Conservation (phyloP, 2,329 filamentous ascomycete species). For the Cryphonectria japonica region DNA sequence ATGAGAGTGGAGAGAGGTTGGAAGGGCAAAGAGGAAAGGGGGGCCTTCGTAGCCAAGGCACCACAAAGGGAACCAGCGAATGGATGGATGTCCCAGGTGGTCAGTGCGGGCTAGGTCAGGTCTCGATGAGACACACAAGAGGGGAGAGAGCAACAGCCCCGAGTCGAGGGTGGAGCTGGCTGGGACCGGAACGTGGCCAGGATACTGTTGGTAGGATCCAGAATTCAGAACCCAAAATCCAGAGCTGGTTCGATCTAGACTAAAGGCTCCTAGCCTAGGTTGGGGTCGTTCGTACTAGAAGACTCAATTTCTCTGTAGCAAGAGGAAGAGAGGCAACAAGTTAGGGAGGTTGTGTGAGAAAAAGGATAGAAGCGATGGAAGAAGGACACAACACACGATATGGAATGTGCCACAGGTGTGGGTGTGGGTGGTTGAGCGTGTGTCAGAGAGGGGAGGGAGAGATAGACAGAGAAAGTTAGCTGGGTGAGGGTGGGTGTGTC, state of each 20-base stretch:
- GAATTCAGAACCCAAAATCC: slow-evolving; percentile 5
- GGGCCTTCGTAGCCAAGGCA: neutral
- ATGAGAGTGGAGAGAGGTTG: slow-evolving; percentile 4
- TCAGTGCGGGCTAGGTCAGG: neutral
- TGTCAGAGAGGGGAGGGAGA: neutral
- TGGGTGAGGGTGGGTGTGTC: neutral
- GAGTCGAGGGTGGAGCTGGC: neutral
- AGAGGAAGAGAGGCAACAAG: neutral
- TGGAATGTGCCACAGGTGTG: neutral
- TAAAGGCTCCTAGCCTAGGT: neutral
- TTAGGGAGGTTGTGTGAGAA: neutral
- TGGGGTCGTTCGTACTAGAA: neutral
- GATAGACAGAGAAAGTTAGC: neutral
- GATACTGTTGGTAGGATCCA: neutral
- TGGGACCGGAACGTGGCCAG: neutral
- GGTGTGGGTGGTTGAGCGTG: neutral
- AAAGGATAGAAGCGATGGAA: neutral
- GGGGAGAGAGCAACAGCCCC: neutral
- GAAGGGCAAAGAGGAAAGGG: neutral
- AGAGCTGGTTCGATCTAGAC: slow-evolving; percentile 1
- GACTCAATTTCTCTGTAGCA: neutral
- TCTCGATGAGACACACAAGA: neutral
- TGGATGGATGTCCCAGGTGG: neutral
- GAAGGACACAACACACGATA: neutral
- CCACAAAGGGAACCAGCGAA: neutral